A percentile compares a stretch with the other conserved stretches of the same genome.
Conservation (phyloP, 1,284 basidiomycete species). For the Anthracocystis setariae region DNA sequence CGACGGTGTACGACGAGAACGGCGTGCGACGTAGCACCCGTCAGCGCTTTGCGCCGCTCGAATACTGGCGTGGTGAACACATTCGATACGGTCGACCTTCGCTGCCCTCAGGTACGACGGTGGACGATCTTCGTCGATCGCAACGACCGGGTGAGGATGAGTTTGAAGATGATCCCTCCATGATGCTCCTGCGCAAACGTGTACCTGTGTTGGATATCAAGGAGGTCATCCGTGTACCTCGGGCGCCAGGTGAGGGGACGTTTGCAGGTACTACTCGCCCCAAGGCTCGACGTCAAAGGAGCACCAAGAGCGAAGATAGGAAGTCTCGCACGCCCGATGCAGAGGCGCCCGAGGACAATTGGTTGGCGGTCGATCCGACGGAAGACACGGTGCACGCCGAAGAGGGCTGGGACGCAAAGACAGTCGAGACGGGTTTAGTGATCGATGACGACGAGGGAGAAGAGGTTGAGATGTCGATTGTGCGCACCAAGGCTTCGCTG, state of each 20-base stretch:
- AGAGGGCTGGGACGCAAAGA: conserved; percentile 84
- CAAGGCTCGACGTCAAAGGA: not conserved
- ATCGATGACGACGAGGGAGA: conserved; percentile 75
- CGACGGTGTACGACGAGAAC: conserved; percentile 65
- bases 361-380: conserved; percentile 71
- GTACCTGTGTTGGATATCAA: conserved; percentile 79
- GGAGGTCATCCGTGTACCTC: conserved; percentile 81
- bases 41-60: conserved; percentile 79
- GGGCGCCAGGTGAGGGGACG: conserved; percentile 71
- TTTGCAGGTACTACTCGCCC: conserved; percentile 55
- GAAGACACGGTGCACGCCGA: conserved; percentile 69
- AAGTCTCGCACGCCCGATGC: conserved; percentile 55
- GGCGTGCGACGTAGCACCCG: conserved; percentile 81
- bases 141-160: conserved; percentile 48
- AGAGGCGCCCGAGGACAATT: conserved; percentile 12
- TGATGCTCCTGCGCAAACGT: conserved; percentile 31
- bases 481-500: conserved; percentile 23
- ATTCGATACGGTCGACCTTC: conserved; percentile 75
- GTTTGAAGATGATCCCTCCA: conserved; percentile 51
- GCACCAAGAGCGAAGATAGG: conserved; percentile 47
- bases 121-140: conserved; percentile 25
- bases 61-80: conserved; percentile 93
- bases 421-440: conserved; percentile 76
- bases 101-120: conserved; percentile 27
- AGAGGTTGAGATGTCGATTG: conserved; percentile 73